Base-by-base conservation (phyloP, 2,329 filamentous ascomycete species). In the Aureobasidium lini region DNA sequence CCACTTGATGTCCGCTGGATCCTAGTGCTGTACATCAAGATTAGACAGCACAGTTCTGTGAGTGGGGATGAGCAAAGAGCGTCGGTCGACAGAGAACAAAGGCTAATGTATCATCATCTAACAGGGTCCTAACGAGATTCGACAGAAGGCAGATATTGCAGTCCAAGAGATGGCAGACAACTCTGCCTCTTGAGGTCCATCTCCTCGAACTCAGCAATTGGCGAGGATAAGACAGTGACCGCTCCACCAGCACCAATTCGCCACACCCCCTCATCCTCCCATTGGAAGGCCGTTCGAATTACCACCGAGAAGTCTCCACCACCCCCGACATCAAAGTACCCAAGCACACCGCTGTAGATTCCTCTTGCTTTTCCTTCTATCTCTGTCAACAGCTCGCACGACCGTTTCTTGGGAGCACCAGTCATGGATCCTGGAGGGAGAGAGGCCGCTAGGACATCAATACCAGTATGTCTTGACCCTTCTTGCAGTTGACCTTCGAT, bases 361-460 rank as follows among this genome's bases (percentile, higher is more conserved):
- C 90, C 86, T 54, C 93, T 79, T 65, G 85, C 81, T 4, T 77
- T 70, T 16, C 73, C 74, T 72, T 96, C 92, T 43, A 96, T 80
- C 3, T 79, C 75, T 61, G 81, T 79, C 18, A 97, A 77, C 48
- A 96, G 81, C 76, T 95, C 87, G 71, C 93, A 96, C 64, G 88
- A 93, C 49, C 93, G 83, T 74, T 93, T 92, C 78, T 97, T 97
- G 0, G 93, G 94, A 0, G 93, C 93, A 6, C 94, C 94, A 1
- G 93, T 97, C 94, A 97, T 97, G 67, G 88, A 93, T 0, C 94
- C 93, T 0, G 94, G 91, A 0, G 94, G 93, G 0, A 97, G 79
- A 49, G 86, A 88, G 6, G 85, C 81, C 0, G 87, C 83, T 0
- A 97, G 81, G 4, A 93, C 87, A 61, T 93, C 87, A 37, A 94